Evolutionary conservation across 768 basidiomycete species (phyloP).

Genomic region (Sistotremastrum suecicum): DNA sequence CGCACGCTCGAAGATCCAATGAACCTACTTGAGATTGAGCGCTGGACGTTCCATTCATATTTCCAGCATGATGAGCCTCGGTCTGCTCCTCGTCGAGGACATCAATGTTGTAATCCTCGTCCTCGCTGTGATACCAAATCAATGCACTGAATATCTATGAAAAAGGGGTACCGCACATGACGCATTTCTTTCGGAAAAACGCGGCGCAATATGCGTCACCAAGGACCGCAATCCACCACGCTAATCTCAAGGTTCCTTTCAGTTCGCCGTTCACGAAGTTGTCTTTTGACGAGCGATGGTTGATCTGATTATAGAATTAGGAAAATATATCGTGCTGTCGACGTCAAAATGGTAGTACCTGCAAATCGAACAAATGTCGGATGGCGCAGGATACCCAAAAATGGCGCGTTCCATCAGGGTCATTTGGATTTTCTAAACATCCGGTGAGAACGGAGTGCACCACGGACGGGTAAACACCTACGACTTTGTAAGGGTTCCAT

Average conservation of each 20-base stretch:
- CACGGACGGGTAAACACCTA: slow-evolving; percentile 30
- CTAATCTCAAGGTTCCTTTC: slow-evolving; percentile 76
- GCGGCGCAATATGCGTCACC: slow-evolving; percentile 72
- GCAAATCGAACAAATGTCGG: slow-evolving; percentile 63
- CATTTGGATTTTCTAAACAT: slow-evolving; percentile 51
- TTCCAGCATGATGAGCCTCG: slow-evolving; percentile 27
- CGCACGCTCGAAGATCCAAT: slow-evolving; percentile 57
- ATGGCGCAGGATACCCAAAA: slow-evolving; percentile 76
- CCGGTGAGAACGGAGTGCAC: slow-evolving; percentile 4
- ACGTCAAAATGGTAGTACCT: slow-evolving; percentile 25
- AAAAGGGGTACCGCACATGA: slow-evolving; percentile 31
- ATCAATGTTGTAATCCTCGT: slow-evolving; percentile 82
- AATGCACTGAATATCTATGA: slow-evolving; percentile 4
- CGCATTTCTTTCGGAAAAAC: slow-evolving; percentile 76
- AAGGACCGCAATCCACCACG: slow-evolving; percentile 89
- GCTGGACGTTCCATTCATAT: slow-evolving; percentile 19
- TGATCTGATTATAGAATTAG: slow-evolving; percentile 38
- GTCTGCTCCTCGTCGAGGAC: slow-evolving; percentile 59
- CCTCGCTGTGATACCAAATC: slow-evolving; percentile 34
- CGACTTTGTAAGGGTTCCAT: slow-evolving; percentile 80
- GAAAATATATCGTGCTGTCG: slow-evolving; percentile 2
- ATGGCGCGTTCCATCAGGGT: slow-evolving; percentile 61
- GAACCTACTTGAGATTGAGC: slow-evolving; percentile 16
- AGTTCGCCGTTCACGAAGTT: slow-evolving; percentile 61
- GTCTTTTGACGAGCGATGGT: slow-evolving; percentile 67